phyloP scores from a whole-genome alignment of 2,329 filamentous ascomycete genomes.

The Colletotrichum somersetense region DNA sequence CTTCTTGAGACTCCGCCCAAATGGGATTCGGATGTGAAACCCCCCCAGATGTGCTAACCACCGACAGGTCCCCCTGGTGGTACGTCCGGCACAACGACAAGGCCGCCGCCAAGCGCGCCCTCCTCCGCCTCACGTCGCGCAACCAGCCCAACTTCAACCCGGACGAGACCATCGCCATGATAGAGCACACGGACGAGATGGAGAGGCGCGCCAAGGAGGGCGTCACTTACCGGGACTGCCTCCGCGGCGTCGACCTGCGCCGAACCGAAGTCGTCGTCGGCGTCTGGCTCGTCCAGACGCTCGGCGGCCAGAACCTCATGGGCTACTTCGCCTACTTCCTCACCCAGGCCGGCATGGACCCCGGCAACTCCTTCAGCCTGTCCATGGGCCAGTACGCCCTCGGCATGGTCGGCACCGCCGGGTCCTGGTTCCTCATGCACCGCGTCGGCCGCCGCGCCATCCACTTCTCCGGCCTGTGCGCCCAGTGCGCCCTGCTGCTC shows the following conservation, averaged over 20 bases:
- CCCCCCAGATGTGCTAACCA: background rate
- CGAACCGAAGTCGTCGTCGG: slow-evolving; percentile 65
- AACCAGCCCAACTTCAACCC: slow-evolving; percentile 56
- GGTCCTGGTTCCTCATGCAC: slow-evolving; percentile 64
- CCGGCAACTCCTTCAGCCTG: slow-evolving; percentile 58
- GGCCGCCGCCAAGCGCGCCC: slow-evolving; percentile 55
- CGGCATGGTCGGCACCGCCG: slow-evolving; percentile 63
- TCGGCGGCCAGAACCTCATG: slow-evolving; percentile 63
- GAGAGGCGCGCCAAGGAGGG: slow-evolving; percentile 59
- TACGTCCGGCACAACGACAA: slow-evolving; percentile 59
- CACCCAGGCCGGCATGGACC: slow-evolving; percentile 60
- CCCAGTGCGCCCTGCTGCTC: slow-evolving; percentile 55
- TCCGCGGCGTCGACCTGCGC: slow-evolving; percentile 64
- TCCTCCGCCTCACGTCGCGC: slow-evolving; percentile 57
- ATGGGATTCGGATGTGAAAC: background rate
- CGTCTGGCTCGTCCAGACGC: slow-evolving; percentile 63
- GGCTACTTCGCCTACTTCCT: slow-evolving; percentile 45
- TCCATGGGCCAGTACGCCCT: slow-evolving; percentile 63
- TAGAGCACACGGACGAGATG: slow-evolving; percentile 65
- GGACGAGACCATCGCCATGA: slow-evolving; percentile 65
- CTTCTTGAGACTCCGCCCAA: background rate
- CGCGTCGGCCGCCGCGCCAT: slow-evolving; percentile 64
- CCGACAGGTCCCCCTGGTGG: slow-evolving; percentile 63
- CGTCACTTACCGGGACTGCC: slow-evolving; percentile 63
- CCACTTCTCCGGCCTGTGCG: slow-evolving; percentile 60